Base-by-base conservation (phyloP, 345 rosid genomes). In the Syzygium jambos region DNA sequence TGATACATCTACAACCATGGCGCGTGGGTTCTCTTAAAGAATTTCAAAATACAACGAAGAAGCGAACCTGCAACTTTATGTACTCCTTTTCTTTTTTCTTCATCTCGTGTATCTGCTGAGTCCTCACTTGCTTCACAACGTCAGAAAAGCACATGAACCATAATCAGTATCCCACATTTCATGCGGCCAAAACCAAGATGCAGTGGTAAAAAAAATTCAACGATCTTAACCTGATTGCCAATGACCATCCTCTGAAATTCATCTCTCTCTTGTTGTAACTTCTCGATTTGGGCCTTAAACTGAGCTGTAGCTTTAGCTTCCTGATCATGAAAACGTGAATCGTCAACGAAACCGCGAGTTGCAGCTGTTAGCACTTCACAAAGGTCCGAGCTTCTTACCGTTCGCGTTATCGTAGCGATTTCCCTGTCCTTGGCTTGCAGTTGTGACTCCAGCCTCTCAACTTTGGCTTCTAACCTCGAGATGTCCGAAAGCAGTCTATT, bases 211-310 rank as follows among this genome's bases (percentile, higher is more conserved):
- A 52, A 55, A 52, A 86, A 52, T 9, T 30, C 11, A 49, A 56
- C 19, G 34, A 59, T 84, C 52, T 89, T 52, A 87, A 96, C 99
- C 99, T 95, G 99, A 89, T 96, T 96, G 65, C 96, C 97, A 89
- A 96, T 95, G 84, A 98, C 98, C 99, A 98, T 96, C 89, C 98
- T 89, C 89, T 98, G 99, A 92, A 96, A 98, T 89, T 98, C 99
- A 94, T 98, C 99, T 53, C 96, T 90, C 90, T 98, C 99, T 90
- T 98, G 96, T 56, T 95, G 97, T 41, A 98, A 92, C 92, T 98
- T 98, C 90, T 98, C 99, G 57, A 95, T 95, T 86, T 96, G 99
- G 3, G 94, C 92, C 90, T 95, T 98, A 86, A 95, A 95, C 61
- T 95, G 95, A 83, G 99, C 99, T 15, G 95, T 91, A 88, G 93